Conservation (phyloP, 2,329 filamentous ascomycete species). For the Pseudogymnoascus sp. region DNA sequence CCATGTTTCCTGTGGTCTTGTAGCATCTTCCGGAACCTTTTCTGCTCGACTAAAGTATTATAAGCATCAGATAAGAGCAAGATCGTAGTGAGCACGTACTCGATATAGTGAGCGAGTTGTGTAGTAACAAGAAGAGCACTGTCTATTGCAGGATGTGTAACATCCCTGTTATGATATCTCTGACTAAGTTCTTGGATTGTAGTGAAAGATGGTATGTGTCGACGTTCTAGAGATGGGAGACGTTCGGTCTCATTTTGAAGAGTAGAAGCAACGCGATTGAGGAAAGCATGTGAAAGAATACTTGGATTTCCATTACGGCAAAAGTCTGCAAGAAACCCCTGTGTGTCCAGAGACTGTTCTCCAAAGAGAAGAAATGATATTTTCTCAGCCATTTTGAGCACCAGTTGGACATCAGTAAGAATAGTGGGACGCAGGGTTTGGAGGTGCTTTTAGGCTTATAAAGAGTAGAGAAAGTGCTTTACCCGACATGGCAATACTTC, state of each 20-base stretch:
- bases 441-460: slow-evolving; percentile 2
- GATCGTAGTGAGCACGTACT: slow-evolving; percentile 40
- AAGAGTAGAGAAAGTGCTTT: not conserved
- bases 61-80: slow-evolving; percentile 4
- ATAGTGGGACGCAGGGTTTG: not conserved
- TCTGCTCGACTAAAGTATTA: slow-evolving; percentile 39
- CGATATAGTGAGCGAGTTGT: slow-evolving; percentile 63
- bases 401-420: not conserved
- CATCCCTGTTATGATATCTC: slow-evolving; percentile 50
- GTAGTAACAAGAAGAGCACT: slow-evolving; percentile 58
- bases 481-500: not conserved
- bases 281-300: slow-evolving; percentile 54
- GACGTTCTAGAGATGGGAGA: slow-evolving; percentile 51
- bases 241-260: slow-evolving; percentile 54
- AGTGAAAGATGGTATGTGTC: slow-evolving; percentile 55
- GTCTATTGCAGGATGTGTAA: slow-evolving; percentile 57
- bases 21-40: slow-evolving; percentile 49
- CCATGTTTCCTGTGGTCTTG: slow-evolving; percentile 44
- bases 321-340: slow-evolving; percentile 54
- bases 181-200: slow-evolving; percentile 60
- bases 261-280: slow-evolving; percentile 51
- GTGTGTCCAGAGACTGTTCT: slow-evolving; percentile 65
- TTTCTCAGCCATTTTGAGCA: slow-evolving; percentile 25
- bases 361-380: slow-evolving; percentile 59
- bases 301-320: slow-evolving; percentile 41